Percentiles rank a stretch among this genome's conserved stretches.
These are phyloP conservation scores for Saccharomycopsis oosterbeekiorum DNA, from an alignment of 805 yeast species.

Conservation along the genomic window DNA sequence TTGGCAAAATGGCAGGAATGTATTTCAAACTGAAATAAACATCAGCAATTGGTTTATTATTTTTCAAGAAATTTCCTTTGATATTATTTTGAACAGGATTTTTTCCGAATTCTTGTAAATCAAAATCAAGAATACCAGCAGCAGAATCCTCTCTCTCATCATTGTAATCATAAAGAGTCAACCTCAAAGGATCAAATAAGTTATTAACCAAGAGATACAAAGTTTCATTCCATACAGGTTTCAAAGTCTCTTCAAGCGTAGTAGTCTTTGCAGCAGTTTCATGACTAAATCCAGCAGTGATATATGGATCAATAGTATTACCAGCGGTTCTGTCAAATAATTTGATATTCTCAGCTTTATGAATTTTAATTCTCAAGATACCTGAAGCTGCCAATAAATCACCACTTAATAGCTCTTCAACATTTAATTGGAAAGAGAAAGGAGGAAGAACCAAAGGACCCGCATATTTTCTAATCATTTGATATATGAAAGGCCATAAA, in stretches of 20 bases:
- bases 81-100: slow-evolving; percentile 40
- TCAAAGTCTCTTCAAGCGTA: slow-evolving; percentile 51
- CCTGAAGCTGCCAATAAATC: slow-evolving; percentile 78
- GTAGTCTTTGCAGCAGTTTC: slow-evolving; percentile 57
- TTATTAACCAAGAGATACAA: slow-evolving; percentile 59
- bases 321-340: slow-evolving; percentile 58
- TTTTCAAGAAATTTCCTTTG: slow-evolving; percentile 55
- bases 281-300: slow-evolving; percentile 54
- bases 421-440: slow-evolving; percentile 83
- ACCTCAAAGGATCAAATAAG: slow-evolving; percentile 71
- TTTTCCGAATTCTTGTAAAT: slow-evolving; percentile 54
- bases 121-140: slow-evolving; percentile 69
- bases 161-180: slow-evolving; percentile 68
- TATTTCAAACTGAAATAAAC: slow-evolving; percentile 60
- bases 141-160: slow-evolving; percentile 69
- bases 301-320: slow-evolving; percentile 84
- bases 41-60: slow-evolving; percentile 76
- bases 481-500: slow-evolving; percentile 66
- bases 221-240: slow-evolving; percentile 80
- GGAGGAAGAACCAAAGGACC: slow-evolving; percentile 89
- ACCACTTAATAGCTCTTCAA: slow-evolving; percentile 85
- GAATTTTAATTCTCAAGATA: slow-evolving; percentile 60
- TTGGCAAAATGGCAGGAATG: slow-evolving; percentile 60
- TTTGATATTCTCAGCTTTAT: slow-evolving; percentile 56
- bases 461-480: slow-evolving; percentile 73